Conservation (phyloP, 2,329 filamentous ascomycete species). For the Erysiphe pulchra region DNA sequence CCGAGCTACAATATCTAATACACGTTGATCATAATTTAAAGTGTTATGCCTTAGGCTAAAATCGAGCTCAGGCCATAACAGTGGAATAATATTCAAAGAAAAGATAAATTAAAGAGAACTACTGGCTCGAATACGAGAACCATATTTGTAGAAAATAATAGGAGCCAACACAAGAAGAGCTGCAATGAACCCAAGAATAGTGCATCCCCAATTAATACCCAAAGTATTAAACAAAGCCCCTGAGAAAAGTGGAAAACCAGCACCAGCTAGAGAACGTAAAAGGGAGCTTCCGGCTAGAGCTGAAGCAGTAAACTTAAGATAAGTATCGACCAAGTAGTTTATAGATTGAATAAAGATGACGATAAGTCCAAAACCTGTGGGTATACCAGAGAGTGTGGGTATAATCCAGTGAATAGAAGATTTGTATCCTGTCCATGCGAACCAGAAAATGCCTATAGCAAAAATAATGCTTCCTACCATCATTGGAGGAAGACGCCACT, state of each 20-base stretch:
- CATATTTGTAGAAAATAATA: slow-evolving; percentile 34
- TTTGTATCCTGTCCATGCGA: slow-evolving; percentile 37
- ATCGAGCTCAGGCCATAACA: no score
- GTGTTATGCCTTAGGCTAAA: no score
- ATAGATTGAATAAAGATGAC: slow-evolving; percentile 60
- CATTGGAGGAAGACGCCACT: slow-evolving; percentile 39
- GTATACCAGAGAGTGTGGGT: slow-evolving; percentile 32
- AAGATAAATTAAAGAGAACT: no score
- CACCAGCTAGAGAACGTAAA: slow-evolving; percentile 51
- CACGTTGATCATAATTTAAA: no score
- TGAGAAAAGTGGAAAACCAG: slow-evolving; percentile 58
- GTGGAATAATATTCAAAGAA: no score
- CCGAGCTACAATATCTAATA: no score
- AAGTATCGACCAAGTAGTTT: slow-evolving; percentile 60
- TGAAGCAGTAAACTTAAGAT: slow-evolving; percentile 36
- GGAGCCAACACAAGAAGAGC: slow-evolving; percentile 32
- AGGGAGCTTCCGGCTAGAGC: slow-evolving; percentile 67
- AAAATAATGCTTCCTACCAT: slow-evolving; percentile 34
- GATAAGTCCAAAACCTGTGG: slow-evolving; percentile 52
- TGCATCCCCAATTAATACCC: slow-evolving; percentile 35
- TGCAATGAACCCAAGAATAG: slow-evolving; percentile 34
- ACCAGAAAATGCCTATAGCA: slow-evolving; percentile 47
- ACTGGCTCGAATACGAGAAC: no score
- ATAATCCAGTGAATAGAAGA: slow-evolving; percentile 33
- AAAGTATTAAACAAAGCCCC: slow-evolving; percentile 40